A percentile compares a stretch with the other conserved stretches of the same genome.
Conservation (phyloP, 2,329 filamentous ascomycete species). For the Hymenoscyphus scutula region DNA sequence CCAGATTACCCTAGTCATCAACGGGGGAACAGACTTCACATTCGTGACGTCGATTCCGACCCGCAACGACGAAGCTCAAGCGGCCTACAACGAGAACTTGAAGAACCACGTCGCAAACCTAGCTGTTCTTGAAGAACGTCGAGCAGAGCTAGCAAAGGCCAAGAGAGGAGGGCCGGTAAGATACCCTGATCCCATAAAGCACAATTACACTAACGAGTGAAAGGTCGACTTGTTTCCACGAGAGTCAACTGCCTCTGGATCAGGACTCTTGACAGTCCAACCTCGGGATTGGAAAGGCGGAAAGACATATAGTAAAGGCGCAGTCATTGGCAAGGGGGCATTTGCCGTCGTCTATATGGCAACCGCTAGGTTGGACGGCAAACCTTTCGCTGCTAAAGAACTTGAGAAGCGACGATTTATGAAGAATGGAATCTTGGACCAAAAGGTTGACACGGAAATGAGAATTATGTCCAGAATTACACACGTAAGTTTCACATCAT, state of each 20-base stretch:
- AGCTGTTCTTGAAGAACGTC: conserved; percentile 17
- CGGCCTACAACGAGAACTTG: conserved; percentile 67
- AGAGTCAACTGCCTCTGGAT: conserved; percentile 23
- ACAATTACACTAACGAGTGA: conserved; percentile 15
- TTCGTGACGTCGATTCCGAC: conserved; percentile 86
- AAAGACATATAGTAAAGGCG: conserved; percentile 77
- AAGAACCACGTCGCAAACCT: conserved; percentile 57
- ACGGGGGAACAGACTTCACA: conserved; percentile 56
- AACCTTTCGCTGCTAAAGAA: conserved; percentile 87
- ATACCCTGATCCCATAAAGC: not conserved
- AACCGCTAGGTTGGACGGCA: conserved; percentile 79
- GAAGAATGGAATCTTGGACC: conserved; percentile 85
- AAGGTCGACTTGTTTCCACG: conserved; percentile 34
- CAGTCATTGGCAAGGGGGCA: conserved; percentile 83
- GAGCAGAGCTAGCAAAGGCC: not conserved
- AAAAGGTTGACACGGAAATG: conserved; percentile 96
- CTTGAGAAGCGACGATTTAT: conserved; percentile 90
- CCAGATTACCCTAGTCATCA: conserved; percentile 34
- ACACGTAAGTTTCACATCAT: conserved; percentile 60
- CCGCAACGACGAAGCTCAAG: conserved; percentile 63
- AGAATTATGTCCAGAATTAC: conserved; percentile 84
- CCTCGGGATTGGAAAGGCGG: conserved; percentile 79
- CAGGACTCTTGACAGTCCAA: conserved; percentile 29
- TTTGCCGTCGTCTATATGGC: conserved; percentile 94
- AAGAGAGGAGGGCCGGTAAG: conserved; percentile 29